A percentile compares a stretch with the other conserved stretches of the same genome.
These are phyloP conservation scores for Lonicera japonica DNA, from an alignment of 129 eudicot species.

Conservation along the genomic window DNA sequence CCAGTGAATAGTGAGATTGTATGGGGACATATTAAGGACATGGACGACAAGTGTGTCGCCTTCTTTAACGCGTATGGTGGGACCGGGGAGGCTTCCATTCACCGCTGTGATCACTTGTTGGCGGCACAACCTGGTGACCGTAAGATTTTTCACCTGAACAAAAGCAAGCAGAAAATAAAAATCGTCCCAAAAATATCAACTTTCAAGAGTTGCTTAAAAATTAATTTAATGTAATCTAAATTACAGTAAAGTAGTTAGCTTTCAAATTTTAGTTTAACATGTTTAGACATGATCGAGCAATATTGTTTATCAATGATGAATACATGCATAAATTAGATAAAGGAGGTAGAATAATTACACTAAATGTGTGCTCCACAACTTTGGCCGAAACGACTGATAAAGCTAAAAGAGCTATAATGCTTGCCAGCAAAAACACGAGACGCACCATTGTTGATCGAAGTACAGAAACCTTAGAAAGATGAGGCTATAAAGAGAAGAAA, in stretches of 20 bases:
- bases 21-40: slow-evolving; percentile 64
- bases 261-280: no score
- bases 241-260: background rate
- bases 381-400: slow-evolving; percentile 29
- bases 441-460: slow-evolving; percentile 11
- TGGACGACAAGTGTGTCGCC: slow-evolving; percentile 76
- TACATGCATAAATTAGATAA: background rate
- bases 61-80: slow-evolving; percentile 54
- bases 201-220: no score
- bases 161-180: background rate
- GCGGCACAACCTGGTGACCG: slow-evolving; percentile 45
- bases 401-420: slow-evolving; percentile 16
- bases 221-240: background rate
- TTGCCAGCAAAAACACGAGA: slow-evolving; percentile 9
- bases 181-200: background rate
- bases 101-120: slow-evolving; percentile 54
- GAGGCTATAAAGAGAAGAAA: background rate
- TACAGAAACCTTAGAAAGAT: background rate
- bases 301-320: no score
- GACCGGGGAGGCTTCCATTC: slow-evolving; percentile 80
- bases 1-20: slow-evolving; percentile 81
- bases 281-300: background rate
- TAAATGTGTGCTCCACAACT: slow-evolving; percentile 42
- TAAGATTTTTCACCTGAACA: slow-evolving; percentile 52
- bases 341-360: slow-evolving; percentile 16